Base-by-base conservation (phyloP, 2,329 filamentous ascomycete genomes). In the Venturia pyrina region DNA sequence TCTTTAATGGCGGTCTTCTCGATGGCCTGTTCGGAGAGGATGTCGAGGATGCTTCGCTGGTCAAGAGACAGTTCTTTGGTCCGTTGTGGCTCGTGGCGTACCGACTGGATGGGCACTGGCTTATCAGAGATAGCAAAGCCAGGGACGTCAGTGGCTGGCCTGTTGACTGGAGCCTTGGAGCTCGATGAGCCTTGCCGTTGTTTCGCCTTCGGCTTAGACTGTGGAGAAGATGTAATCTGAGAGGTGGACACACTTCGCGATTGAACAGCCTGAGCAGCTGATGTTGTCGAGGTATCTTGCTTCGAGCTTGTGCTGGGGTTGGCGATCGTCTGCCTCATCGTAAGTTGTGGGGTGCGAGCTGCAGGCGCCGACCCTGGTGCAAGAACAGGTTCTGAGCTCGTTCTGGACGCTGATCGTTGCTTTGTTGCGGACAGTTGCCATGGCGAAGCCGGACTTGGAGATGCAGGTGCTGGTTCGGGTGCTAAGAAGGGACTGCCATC, bases 1-100 rank as follows among this genome's bases (percentile, higher is more conserved):
- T 96, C 93, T 64, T 86, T 88, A 68, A 96, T 87, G 21, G 86
- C 84, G 66, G 91, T 86, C 73, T 96, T 95, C 74, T 97, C 93
- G 10, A 86, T 86, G 74, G 89, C 86, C 76, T 99, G 92, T 72
- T 96, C 87, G 8, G 87, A 87, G 17, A 98, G 89, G 66, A 99
- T 99, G 70, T 96, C 91, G 19, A 87, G 85, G 78, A 99, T 88
- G 43, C 89, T 92, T 15, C 92, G 78, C 3, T 90, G 89, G 0
- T 85, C 83, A 65, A 90, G 89, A 0, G 84, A 79, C 65, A 86
- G 87, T 24, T 83, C 81, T 19, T 85, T 80, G 4, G 84, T 78
- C 83, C 89, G 41, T 78, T 85, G 69, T 24, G 72, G 76, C 65
- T 73, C 77, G 70, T 82, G 82, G 43, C 77, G 78, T 66, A 81